Evolutionary conservation across 2,329 filamentous ascomycete genomes (phyloP), one percentile per base, ranked within the genome.

Genomic region (Diaporthe caulivora): DNA sequence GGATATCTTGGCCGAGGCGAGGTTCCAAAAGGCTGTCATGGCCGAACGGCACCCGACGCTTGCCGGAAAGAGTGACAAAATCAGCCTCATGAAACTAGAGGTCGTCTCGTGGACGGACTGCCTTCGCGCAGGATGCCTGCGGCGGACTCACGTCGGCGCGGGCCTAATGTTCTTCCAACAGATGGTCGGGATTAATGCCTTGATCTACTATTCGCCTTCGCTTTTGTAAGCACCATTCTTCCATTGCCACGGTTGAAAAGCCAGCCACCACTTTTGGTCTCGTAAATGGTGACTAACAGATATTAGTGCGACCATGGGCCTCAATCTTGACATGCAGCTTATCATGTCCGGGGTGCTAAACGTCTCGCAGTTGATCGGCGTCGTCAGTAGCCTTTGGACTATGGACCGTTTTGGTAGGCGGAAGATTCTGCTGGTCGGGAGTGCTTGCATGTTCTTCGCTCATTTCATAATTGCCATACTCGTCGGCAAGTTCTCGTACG

Each of bases 151-250:
- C 60, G 82, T 90, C 24, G 89, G 87, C 29, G 80, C 86, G 9
- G 83, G 84, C 0, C 77, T 91, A 18, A 87, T 88, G 83, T 90
- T 91, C 77, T 91, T 90, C 78, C 88, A 91, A 72, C 88, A 89
- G 75, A 87, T 88, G 58, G 81, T 84, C 6, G 86, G 86, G 0
- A 86, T 88, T 76, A 88, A 88, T 72, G 87, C 84, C 10, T 78
- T 88, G 26, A 80, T 82, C 21, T 87, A 87, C 78, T 88, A 87
- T 78, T 83, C 83, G 0, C 86, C 86, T 0, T 86, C 82, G 0
- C 79, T 88, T 0, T 88, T 88, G 37, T 40, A 40, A 40, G 37
- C 9, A 34, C 9, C 34, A 34, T 13, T 40, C 37, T 40, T 13
- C 37, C 2, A 2, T 40, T 40, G 2, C 37, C 37, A 40, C 34